Conservation (phyloP, 148 eudicot genomes). For the Salicornia ramosissima region DNA sequence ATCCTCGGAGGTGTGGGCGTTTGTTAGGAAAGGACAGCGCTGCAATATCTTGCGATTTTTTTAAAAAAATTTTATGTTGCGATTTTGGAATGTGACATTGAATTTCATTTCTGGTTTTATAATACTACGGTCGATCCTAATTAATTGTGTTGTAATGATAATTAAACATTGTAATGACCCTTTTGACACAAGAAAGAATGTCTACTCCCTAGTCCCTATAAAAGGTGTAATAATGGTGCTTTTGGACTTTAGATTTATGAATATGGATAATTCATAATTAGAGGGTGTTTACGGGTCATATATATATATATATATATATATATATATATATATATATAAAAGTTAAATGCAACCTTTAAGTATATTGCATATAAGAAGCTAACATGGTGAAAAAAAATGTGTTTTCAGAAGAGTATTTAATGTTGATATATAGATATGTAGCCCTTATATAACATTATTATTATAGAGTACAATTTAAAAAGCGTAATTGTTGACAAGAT, state of each 20-base stretch:
- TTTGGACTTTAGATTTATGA: background rate
- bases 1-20: slow-evolving; percentile 18
- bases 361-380: too few species aligned
- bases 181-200: background rate
- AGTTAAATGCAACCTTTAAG: too few species aligned
- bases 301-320: too few species aligned
- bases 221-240: slow-evolving; percentile 5
- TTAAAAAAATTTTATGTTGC: too few species aligned
- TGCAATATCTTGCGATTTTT: slow-evolving; percentile 2
- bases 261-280: background rate
- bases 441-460: too few species aligned
- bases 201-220: too few species aligned
- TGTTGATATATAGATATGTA: too few species aligned
- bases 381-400: too few species aligned
- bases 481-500: too few species aligned
- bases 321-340: too few species aligned
- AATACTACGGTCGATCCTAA: background rate
- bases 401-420: too few species aligned
- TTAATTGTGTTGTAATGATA: background rate
- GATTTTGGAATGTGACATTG: background rate
- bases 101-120: background rate
- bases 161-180: background rate
- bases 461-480: too few species aligned
- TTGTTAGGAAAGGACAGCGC: slow-evolving; percentile 18
- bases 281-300: background rate